Evolutionary conservation across 2,329 filamentous ascomycete species (phyloP), one percentile per base, ranked within the genome.

Genomic region (Fusarium nurragi): DNA sequence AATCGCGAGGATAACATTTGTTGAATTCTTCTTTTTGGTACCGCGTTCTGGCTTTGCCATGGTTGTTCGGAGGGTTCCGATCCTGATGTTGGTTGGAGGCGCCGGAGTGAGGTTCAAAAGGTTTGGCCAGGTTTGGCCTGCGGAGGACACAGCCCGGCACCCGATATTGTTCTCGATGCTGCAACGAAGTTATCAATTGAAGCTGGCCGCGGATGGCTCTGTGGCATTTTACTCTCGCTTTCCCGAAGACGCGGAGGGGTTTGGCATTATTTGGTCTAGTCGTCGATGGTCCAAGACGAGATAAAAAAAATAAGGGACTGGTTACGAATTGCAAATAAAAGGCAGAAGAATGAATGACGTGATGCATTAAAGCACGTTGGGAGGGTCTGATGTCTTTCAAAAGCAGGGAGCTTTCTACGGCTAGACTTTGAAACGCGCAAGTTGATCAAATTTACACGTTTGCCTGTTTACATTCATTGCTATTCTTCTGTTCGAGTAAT

Each of bases 151-250:
- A 59, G 40, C 48, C 60, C 53, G 46, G 61, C 66, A 70, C 40
- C 49, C 64, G 58, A 58, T 67, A 59, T 59, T 68, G 59, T 69
- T 63, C 65, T 55, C 57, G 64, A 71, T 66, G 64, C 64, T 61
- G 66, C 64, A 60, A 65, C 61, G 52, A 65, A 68, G 56, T 70
- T 72, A 67, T 68, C 69, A 72, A 70, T 72, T 72, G 68, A 72
- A 72, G 57, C 48, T 69, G 69, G 61, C 69, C 60, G 46, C 57
- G 60, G 67, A 69, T 44, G 68, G 68, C 54, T 66, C 54, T 65
- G 67, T 69, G 70, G 70, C 56, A 70, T 61, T 63, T 62, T 60
- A 67, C 59, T 66, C 41, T 72, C 65, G 49, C 59, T 68, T 59
- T 71, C 53, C 41, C 61, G 48, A 68, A 69, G 62, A 71, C 64